Conservation (phyloP, 2,329 filamentous ascomycete species). For the Penicillium olsonii region DNA sequence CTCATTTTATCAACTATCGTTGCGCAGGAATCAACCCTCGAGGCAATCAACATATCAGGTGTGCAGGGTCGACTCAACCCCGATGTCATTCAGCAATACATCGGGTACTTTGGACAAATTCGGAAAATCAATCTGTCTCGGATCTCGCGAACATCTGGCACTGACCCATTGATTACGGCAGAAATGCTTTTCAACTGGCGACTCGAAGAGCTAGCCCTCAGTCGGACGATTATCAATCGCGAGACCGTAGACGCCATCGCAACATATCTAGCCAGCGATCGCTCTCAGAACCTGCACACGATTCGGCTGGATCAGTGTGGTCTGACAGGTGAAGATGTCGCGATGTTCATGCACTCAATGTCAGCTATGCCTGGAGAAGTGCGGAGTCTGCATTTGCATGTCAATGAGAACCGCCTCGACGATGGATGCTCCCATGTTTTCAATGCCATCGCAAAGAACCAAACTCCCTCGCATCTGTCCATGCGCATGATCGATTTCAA, state of each 20-base stretch:
- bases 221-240: constrained; percentile 62
- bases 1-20: constrained; percentile 65
- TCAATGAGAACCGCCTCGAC: constrained; percentile 61
- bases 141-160: constrained; percentile 62
- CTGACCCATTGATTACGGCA: constrained; percentile 64
- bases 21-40: constrained; percentile 66
- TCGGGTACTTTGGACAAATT: constrained; percentile 67
- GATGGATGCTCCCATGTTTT: constrained; percentile 46
- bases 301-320: constrained; percentile 68
- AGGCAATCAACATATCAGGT: constrained; percentile 67
- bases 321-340: constrained; percentile 65
- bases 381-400: constrained; percentile 65
- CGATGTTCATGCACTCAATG: constrained; percentile 66
- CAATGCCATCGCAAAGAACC: constrained; percentile 50
- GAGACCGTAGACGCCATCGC: constrained; percentile 66
- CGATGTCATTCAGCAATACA: constrained; percentile 64
- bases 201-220: constrained; percentile 66
- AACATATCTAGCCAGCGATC: constrained; percentile 62
- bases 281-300: constrained; percentile 62
- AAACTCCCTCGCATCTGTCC: constrained; percentile 64
- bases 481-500: constrained; percentile 71
- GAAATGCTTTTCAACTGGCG: constrained; percentile 69
- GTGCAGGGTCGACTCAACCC: constrained; percentile 67
- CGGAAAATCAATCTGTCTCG: constrained; percentile 67
- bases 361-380: constrained; percentile 49